Evolutionary conservation across 805 yeast genomes (phyloP), one percentile per base, ranked within the genome.

Genomic region (Yarrowia phangngaensis): DNA sequence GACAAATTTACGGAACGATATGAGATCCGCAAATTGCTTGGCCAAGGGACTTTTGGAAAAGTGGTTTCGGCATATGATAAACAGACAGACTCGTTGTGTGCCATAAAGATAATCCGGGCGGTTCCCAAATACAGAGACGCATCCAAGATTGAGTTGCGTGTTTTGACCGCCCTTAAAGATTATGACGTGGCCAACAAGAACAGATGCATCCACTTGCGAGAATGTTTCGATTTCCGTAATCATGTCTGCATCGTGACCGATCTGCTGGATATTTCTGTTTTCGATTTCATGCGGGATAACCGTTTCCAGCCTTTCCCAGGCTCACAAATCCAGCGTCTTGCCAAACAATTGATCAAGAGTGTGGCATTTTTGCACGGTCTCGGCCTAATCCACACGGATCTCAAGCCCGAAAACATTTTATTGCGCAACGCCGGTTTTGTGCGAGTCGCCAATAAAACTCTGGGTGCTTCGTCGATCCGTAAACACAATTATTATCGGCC

Each of bases 51-150:
- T 0, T 87, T 86, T 68, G 95, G 95, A 11, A 87, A 84, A 60
- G 96, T 88, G 6, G 82, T 84, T 29, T 79, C 82, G 51, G 92
- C 94, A n/a, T 73, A 72, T 56, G 97, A 92, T 61, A 69, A 72
- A 47, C 66, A 71, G 14, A 71, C 76, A 34, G 69, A 78, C 20
- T 70, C 73, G 47, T 71, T 72, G 52, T 92, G 87, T 34, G 99
- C 99, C 1, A 83, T 92, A 53, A 92, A 92, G 64, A 84, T 92
- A 53, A 92, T 92, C 43, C 73, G 95, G 51, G 86, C 95, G 15
- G 83, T 92, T 17, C 95, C 88, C 17, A 86, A 94, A 68, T 92
- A 92, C 64, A 74, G 97, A 50, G 97, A 89, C 60, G 98, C 98
- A 3, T 86, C 95, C 11, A 85, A 83, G 64, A 87, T 89, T 50